Percentiles rank a stretch among this genome's conserved stretches.
Evolutionary conservation across 2,329 filamentous ascomycete species (phyloP).

Genomic region (Colletotrichum lupini): DNA sequence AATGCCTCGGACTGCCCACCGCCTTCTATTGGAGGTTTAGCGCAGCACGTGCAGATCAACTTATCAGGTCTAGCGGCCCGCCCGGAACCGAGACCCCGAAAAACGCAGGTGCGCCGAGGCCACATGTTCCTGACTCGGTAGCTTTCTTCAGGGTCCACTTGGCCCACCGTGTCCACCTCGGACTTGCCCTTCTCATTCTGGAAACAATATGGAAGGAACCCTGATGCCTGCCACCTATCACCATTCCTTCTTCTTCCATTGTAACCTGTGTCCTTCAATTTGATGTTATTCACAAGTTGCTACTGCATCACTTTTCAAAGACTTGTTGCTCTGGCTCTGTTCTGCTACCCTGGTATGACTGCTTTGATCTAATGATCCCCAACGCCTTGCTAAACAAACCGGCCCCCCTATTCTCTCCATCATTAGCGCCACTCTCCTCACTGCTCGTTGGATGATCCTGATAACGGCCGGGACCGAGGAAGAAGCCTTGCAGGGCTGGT

Average conservation of each 20-base stretch:
- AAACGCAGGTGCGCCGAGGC: not conserved
- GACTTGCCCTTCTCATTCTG: not conserved
- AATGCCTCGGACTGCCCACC: not conserved
- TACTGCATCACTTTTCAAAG: no score
- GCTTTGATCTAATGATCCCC: not conserved
- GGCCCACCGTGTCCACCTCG: not conserved
- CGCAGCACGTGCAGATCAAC: not conserved
- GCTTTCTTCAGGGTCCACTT: not conserved
- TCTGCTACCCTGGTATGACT: not conserved
- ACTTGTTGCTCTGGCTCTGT: not conserved
- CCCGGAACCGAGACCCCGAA: constrained; percentile 1
- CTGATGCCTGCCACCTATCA: not conserved
- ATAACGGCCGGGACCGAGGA: not conserved
- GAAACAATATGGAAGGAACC: not conserved
- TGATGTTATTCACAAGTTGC: no score
- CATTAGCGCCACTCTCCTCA: not conserved
- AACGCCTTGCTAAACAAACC: not conserved
- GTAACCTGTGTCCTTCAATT: not conserved
- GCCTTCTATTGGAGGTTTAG: not conserved
- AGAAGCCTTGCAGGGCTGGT: not conserved
- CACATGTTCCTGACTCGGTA: constrained; percentile 17
- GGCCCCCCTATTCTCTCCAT: not conserved
- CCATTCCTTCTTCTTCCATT: not conserved
- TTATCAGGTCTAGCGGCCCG: not conserved
- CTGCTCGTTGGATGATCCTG: not conserved